These are phyloP conservation scores for Filosporella fistucella DNA, from an alignment of 495 filamentous ascomycete genomes.

Conservation along the genomic window DNA sequence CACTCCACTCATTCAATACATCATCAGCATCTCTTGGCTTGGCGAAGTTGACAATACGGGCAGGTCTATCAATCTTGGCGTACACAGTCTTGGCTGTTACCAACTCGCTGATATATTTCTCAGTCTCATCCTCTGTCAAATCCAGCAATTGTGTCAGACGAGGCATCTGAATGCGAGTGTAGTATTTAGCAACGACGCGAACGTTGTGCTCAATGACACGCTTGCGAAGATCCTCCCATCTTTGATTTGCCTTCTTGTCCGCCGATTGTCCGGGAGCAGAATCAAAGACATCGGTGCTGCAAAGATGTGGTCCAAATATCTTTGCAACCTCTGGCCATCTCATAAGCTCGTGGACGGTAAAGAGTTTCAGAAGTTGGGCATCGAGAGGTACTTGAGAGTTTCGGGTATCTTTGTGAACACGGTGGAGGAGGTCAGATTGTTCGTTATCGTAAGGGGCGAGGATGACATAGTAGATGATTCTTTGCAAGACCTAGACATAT, in stretches of 20 bases:
- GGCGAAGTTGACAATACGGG: slow-evolving; percentile 85
- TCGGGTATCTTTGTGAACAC: slow-evolving; percentile 70
- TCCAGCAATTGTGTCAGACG: slow-evolving; percentile 87
- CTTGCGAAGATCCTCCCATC: slow-evolving; percentile 93
- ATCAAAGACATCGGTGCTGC: slow-evolving; percentile 85
- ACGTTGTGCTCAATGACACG: slow-evolving; percentile 99
- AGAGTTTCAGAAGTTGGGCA: slow-evolving; percentile 78
- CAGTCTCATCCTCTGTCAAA: slow-evolving; percentile 89
- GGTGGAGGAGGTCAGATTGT: slow-evolving; percentile 94
- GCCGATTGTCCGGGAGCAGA: slow-evolving; percentile 49
- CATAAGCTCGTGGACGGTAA: slow-evolving; percentile 96
- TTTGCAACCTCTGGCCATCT: slow-evolving; percentile 91
- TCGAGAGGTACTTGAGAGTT: slow-evolving; percentile 67
- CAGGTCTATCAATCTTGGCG: slow-evolving; percentile 94
- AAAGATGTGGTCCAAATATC: slow-evolving; percentile 84
- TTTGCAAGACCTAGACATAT: slow-evolving; percentile 67
- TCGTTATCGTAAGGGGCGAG: slow-evolving; percentile 98
- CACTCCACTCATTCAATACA: slow-evolving; percentile 96
- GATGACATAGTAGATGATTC: slow-evolving; percentile 95
- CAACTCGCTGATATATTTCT: slow-evolving; percentile 93
- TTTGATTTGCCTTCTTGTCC: slow-evolving; percentile 70
- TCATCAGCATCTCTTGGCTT: slow-evolving; percentile 95
- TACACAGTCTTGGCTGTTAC: slow-evolving; percentile 96
- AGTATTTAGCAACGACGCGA: slow-evolving; percentile 95
- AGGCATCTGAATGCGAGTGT: slow-evolving; percentile 90